These are phyloP conservation scores for Canariomyces notabilis DNA, from an alignment of 2,329 filamentous ascomycete genomes.

Conservation along the genomic window DNA sequence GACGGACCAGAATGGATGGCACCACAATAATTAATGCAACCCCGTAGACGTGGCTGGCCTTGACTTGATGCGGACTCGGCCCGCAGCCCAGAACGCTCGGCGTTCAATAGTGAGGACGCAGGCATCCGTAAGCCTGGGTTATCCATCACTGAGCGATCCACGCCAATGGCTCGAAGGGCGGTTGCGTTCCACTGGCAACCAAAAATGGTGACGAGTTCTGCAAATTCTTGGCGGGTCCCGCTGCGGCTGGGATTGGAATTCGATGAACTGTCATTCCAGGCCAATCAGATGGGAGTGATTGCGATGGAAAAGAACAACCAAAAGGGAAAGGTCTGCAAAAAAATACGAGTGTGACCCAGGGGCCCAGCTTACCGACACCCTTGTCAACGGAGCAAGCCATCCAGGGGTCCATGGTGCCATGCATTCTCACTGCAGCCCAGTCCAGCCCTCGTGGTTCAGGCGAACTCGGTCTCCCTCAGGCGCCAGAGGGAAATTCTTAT, in stretches of 20 bases:
- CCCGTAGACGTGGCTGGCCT: constrained; percentile 11
- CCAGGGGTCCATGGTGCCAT: constrained; percentile 11
- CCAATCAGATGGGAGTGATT: constrained; percentile 3
- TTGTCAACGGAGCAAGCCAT: neutral
- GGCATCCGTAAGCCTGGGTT: constrained; percentile 1
- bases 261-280: constrained; percentile 1
- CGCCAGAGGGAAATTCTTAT: neutral
- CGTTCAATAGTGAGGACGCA: constrained; percentile 15
- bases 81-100: constrained; percentile 6
- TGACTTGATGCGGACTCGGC: neutral
- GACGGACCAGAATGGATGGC: neutral
- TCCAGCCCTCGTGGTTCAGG: too few relatives aligned
- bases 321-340: too few relatives aligned
- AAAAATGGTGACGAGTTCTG: neutral
- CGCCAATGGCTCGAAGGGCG: neutral
- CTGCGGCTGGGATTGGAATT: constrained; percentile 9
- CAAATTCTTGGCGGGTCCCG: neutral
- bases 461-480: too few relatives aligned
- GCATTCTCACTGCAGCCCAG: constrained; percentile 1
- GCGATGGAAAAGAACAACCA: too few relatives aligned
- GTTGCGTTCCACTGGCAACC: neutral
- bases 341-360: constrained; percentile 12
- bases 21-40: neutral
- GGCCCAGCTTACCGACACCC: too few relatives aligned
- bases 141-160: neutral